Percentiles rank a stretch among this genome's conserved stretches.
phyloP scores from a whole-genome alignment of 495 filamentous ascomycete species.

The Talaromyces stipitatus region DNA sequence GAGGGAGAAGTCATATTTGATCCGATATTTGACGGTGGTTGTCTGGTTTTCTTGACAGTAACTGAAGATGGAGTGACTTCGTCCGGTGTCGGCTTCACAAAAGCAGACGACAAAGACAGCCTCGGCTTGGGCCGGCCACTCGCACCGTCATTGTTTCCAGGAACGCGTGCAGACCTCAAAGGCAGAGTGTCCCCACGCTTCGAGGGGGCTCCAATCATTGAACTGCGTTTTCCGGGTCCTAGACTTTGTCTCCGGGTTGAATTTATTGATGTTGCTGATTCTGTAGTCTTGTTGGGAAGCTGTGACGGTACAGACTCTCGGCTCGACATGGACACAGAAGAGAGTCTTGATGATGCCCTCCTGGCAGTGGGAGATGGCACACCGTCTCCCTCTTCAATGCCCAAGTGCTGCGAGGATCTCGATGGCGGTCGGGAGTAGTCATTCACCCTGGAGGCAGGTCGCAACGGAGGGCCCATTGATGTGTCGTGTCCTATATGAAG shows the following conservation, averaged over 20 bases:
- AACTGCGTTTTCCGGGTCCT: constrained; percentile 22
- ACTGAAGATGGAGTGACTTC: constrained; percentile 36
- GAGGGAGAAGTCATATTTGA: constrained; percentile 20
- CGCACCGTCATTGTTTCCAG: constrained; percentile 43
- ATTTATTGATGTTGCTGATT: constrained; percentile 20
- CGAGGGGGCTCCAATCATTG: constrained; percentile 15
- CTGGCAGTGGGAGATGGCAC: neutral
- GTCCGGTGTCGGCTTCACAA: constrained; percentile 43
- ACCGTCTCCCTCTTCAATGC: constrained; percentile 2
- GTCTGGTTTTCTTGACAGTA: constrained; percentile 40
- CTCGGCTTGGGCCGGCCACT: constrained; percentile 41
- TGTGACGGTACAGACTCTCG: neutral
- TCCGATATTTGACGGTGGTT: constrained; percentile 20
- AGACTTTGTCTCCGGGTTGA: constrained; percentile 19
- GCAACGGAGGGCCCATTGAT: constrained; percentile 47
- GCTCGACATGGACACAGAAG: neutral
- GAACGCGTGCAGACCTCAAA: constrained; percentile 22
- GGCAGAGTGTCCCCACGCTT: constrained; percentile 27
- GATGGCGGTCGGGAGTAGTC: constrained; percentile 44
- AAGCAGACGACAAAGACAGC: constrained; percentile 46
- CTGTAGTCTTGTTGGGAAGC: neutral
- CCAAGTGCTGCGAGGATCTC: constrained; percentile 21
- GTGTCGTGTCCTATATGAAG: constrained; percentile 51
- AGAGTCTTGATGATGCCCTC: constrained; percentile 1
- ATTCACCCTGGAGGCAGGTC: constrained; percentile 47